Evolutionary conservation across 2,329 filamentous ascomycete species (phyloP).

Genomic region (Pseudogymnoascus sp.): DNA sequence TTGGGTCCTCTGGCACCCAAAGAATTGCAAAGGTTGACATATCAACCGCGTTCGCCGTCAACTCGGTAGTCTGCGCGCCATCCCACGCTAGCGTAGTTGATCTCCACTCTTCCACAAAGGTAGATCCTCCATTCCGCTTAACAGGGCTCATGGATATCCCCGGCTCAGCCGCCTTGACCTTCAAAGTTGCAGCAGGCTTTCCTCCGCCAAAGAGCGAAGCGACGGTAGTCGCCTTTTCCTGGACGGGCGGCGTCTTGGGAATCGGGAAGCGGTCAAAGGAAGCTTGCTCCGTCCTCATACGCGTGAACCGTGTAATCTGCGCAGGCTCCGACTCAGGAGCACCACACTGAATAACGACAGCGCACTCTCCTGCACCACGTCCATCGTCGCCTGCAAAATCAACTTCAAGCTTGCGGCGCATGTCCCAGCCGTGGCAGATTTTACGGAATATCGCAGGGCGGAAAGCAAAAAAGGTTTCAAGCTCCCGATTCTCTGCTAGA

Average conservation of each 20-base stretch:
- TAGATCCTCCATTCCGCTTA: constrained; percentile 25
- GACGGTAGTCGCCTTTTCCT: constrained; percentile 19
- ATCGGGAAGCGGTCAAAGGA: constrained; percentile 26
- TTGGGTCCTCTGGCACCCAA: constrained; percentile 70
- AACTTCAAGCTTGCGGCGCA: constrained; percentile 75
- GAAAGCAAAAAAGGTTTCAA: constrained; percentile 66
- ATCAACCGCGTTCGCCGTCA: constrained; percentile 68
- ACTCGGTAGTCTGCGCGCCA: constrained; percentile 48
- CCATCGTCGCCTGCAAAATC: constrained; percentile 81
- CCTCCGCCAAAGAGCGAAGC: constrained; percentile 29
- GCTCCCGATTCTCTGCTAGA: constrained; percentile 68
- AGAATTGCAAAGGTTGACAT: constrained; percentile 63
- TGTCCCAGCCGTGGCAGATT: constrained; percentile 81
- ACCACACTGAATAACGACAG: constrained; percentile 69
- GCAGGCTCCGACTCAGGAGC: constrained; percentile 27
- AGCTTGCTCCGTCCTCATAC: constrained; percentile 35
- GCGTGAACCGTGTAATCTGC: constrained; percentile 49
- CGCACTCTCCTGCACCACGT: constrained; percentile 65
- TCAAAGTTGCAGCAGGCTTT: constrained; percentile 20
- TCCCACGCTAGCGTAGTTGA: constrained; percentile 55
- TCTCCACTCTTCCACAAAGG: constrained; percentile 56
- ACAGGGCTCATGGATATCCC: constrained; percentile 21
- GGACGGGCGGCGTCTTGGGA: constrained; percentile 25
- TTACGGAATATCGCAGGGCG: constrained; percentile 72
- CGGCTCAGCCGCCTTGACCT: constrained; percentile 17